Evolutionary conservation across 2,329 filamentous ascomycete genomes (phyloP), one percentile per base, ranked within the genome.

Genomic region (Colletotrichum abscissum): DNA sequence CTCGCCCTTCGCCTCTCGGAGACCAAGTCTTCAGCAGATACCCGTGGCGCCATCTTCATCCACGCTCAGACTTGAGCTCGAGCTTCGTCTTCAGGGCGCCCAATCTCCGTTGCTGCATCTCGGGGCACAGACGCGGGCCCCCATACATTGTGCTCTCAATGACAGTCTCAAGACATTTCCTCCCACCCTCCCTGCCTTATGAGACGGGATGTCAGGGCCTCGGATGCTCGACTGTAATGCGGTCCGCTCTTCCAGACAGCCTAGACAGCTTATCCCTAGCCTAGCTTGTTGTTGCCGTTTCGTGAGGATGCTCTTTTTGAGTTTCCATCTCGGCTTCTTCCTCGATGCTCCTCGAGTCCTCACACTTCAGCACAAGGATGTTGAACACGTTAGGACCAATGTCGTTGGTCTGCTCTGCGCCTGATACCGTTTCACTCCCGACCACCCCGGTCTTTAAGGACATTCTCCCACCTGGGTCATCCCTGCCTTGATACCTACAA

Each of bases 151-250:
- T 35, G 33, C 33, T 30, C 22, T 16, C 58, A 52, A 55, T 28
- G 66, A 58, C 59, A 28, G 59, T 64, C 59, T 64, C 55, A 28
- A 26, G 55, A 56, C 59, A 42, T 42, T 38, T 35, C 59, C 46
- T 64, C 33, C 58, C 26, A 16, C 26, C 54, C 26, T 56, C 22
- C 42, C 28, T 69, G 38, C 69, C 69, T 69, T 60, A 58, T 54
- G 24, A 69, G 70, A 69, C 66, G 70, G 70, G 66, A 72, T 69
- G 66, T 72, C 69, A 69, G 66, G 69, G 69, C 33, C 69, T 72
- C 69, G 59, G 66, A 72, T 60, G 69, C 66, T 60, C 24, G 54
- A 22, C 52, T 57, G 46, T 33, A 28, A 69, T 69, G 66, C 70
- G 42, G 42, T 55, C 59, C 35, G 49, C 69, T 11, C 33, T 49